Conservation (phyloP, 257 asterid species). For the Penstemon eatonii region DNA sequence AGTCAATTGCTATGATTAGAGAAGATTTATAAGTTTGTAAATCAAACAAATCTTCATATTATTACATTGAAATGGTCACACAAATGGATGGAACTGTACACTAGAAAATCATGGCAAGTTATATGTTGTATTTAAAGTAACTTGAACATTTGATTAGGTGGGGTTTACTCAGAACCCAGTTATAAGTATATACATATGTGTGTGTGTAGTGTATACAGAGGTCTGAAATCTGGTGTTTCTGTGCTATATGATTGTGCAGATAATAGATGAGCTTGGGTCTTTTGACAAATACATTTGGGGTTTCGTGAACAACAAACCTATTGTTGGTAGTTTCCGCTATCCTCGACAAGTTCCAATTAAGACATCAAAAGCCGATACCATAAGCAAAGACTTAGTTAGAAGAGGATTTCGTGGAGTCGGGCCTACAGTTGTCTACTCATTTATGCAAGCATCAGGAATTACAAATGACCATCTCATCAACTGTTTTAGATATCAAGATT, state of each 20-base stretch:
- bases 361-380: slow-evolving; percentile 87
- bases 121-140: neutral
- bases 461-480: slow-evolving; percentile 89
- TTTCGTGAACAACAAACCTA: slow-evolving; percentile 78
- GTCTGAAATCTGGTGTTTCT: neutral
- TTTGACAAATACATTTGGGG: slow-evolving; percentile 89
- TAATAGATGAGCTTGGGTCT: slow-evolving; percentile 76
- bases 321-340: slow-evolving; percentile 71
- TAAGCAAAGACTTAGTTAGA: slow-evolving; percentile 87
- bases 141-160: neutral
- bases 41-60: neutral
- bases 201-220: too few species aligned
- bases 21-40: neutral
- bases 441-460: slow-evolving; percentile 91
- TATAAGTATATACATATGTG: too few species aligned
- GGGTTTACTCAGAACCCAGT: too few species aligned
- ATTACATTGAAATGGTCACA: neutral
- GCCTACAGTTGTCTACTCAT: slow-evolving; percentile 91
- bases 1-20: too few species aligned
- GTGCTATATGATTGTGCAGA: slow-evolving; percentile 46
- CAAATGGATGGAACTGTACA: neutral
- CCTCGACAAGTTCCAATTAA: slow-evolving; percentile 87
- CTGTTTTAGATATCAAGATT: slow-evolving; percentile 80
- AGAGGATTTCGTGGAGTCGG: slow-evolving; percentile 98
- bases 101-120: neutral